Conservation (phyloP, 768 basidiomycete genomes). For the Pisolithus albus region DNA sequence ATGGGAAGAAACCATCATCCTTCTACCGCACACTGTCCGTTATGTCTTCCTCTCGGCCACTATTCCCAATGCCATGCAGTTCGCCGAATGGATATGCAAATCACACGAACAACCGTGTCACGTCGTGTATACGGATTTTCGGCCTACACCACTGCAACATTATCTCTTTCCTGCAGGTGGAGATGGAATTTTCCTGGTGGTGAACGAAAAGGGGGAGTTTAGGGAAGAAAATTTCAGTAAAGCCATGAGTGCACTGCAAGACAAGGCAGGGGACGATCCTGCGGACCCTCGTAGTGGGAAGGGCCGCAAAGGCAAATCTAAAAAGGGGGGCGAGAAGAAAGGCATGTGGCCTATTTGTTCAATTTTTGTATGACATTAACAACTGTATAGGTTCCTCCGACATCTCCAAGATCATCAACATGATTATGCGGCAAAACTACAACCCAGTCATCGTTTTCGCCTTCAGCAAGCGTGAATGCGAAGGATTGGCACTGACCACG, state of each 20-base stretch:
- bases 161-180: conserved; percentile 97
- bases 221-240: conserved; percentile 96
- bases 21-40: conserved; percentile 91
- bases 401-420: conserved; percentile 94
- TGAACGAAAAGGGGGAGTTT: conserved; percentile 98
- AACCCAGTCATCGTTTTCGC: conserved; percentile 98
- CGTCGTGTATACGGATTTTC: conserved; percentile 98
- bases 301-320: conserved; percentile 87
- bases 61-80: conserved; percentile 99
- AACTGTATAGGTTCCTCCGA: conserved; percentile 67
- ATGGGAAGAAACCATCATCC: conserved; percentile 98
- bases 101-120: conserved; percentile 98
- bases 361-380: background rate
- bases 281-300: conserved; percentile 81
- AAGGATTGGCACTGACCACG: conserved; percentile 82
- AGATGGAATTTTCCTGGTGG: conserved; percentile 94
- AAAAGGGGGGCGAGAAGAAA: conserved; percentile 90
- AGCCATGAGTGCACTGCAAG: conserved; percentile 92
- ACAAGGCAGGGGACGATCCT: conserved; percentile 82
- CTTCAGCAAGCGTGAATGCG: conserved; percentile 97
- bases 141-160: conserved; percentile 95
- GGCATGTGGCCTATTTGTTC: conserved; percentile 36
- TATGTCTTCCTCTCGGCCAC: conserved; percentile 99
- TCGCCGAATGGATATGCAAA: conserved; percentile 98
- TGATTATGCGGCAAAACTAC: conserved; percentile 97